phyloP scores from a whole-genome alignment of 495 filamentous ascomycete species.

The Aspergillus baeticus region DNA sequence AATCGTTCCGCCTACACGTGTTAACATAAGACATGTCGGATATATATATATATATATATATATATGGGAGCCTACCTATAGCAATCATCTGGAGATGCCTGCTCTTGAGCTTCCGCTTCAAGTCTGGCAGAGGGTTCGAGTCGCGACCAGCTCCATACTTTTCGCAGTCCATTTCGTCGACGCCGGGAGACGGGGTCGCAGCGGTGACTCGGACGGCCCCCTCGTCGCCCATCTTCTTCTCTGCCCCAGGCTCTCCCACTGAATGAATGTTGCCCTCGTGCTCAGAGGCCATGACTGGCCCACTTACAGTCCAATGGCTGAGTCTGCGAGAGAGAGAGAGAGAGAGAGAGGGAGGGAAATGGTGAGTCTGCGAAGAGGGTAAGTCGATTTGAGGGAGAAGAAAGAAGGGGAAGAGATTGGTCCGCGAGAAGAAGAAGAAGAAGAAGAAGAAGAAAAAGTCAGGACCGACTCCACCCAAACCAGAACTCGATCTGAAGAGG shows the following conservation, averaged over 20 bases:
- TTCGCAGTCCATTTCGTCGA: slow-evolving; percentile 41
- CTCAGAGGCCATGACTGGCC: slow-evolving; percentile 27
- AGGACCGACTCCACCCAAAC: slow-evolving; percentile 15
- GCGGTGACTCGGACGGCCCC: slow-evolving; percentile 27
- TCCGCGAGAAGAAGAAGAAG: slow-evolving; percentile 10
- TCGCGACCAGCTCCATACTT: slow-evolving; percentile 41
- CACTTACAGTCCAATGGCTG: slow-evolving; percentile 9
- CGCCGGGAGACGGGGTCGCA: slow-evolving; percentile 12
- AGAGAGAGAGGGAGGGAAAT: no score
- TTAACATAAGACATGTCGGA: no score
- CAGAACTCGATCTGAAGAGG: background rate
- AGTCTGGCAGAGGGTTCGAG: slow-evolving; percentile 41
- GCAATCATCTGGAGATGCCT: slow-evolving; percentile 75
- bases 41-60: no score
- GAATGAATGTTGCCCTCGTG: slow-evolving; percentile 19
- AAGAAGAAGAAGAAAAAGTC: no score
- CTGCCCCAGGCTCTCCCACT: slow-evolving; percentile 19
- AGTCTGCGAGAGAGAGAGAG: slow-evolving; percentile 5
- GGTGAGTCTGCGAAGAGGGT: no score
- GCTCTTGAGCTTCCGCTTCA: slow-evolving; percentile 64
- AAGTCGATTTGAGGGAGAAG: slow-evolving; percentile 4
- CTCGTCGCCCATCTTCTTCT: slow-evolving; percentile 33
- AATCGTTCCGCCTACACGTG: slow-evolving; percentile 68
- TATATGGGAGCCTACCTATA: slow-evolving; percentile 49
- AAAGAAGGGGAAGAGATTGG: slow-evolving; percentile 13